Evolutionary conservation across 352 stramenopile genomes (phyloP), one percentile per base, ranked within the genome.

Genomic region (Pythium folliculosum): DNA sequence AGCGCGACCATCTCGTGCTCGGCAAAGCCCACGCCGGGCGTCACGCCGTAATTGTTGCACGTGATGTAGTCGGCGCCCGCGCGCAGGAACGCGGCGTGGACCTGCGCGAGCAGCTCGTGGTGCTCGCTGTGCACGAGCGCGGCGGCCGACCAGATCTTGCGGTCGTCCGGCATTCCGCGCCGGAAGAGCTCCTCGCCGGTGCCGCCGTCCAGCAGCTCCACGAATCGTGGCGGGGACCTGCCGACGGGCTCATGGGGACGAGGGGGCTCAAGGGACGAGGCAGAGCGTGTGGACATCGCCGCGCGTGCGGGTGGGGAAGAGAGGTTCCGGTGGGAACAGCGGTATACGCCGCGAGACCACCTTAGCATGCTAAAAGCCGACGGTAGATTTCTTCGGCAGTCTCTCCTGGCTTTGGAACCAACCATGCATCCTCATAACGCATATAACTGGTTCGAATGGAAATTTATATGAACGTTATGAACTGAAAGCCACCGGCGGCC

Each of bases 31-130:
- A 95, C 87, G 48, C 88, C 88, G 17, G 89, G 90, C 37, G 90
- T 94, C 37, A 97, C 83, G 45, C 86, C 88, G 70, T 97, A 98
- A 45, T 92, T 96, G 78, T 98, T 97, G 67, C 86, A 92, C 22
- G 92, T 98, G 56, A 97, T 88, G 19, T 77, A 89, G 59, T 92
- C 69, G 6, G 88, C 76, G 16, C 91, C 91, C 23, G 89, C 88
- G 22, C 70, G 19, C 10, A 97, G 65, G 64, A 97, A 98, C 10
- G 87, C 90, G 21, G 52, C 65, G 64, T 98, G 92, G 32, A 97
- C 90, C 1, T 93, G 56, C 21, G 81, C 67, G 5, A 97, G 70
- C 32, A 89, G 71, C 9, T 72, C 66, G 67, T 97, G 88, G 72
- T 95, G 80, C 49, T 90, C 16, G 12, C 71, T 49, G 52, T 93